Base-by-base conservation (phyloP, 345 rosid species). In the Euphorbia pulcherrima region DNA sequence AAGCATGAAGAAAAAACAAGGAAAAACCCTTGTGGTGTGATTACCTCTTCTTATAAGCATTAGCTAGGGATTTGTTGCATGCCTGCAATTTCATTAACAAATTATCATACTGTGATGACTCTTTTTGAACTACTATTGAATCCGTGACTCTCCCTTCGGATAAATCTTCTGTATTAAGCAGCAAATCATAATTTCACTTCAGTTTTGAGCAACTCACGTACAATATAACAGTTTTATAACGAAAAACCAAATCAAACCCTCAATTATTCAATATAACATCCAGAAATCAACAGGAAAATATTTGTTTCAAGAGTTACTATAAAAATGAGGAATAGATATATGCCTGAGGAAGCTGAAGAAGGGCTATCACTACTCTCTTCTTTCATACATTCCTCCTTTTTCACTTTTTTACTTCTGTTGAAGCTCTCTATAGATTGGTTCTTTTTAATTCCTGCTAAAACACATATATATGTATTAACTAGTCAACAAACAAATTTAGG, bases 11-110 rank as follows among this genome's bases (percentile, higher is more conserved):
- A 26, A 1, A 12, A 23, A 2, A 8, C 16, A 10, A 20, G 21
- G 12, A 16, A 2, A 33, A 20, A 10, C 33, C 17, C 24, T 14
- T 60, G 30, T 46, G 11, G 28, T 29, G 41, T 12, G 27, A 46
- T 71, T 76, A 90, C 93, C 93, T 85, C 75, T 75, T 81, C 76
- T 74, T 65, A 66, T 70, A 81, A 48, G 77, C 82, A 79, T 80
- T 75, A 5, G 83, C 81, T 68, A 79, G 65, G 77, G 79, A 68
- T 65, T 75, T 78, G 77, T 82, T 72, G 17, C 79, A 68, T 4
- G 88, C 81, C 65, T 79, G 77, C n/a, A 90, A 82, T 64, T 80
- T 80, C 67, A 50, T 75, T 53, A 86, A 59, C 77, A 88, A 75
- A 67, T 65, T 76, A 50, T 88, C 75, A 62, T 86, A 88, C 3